Evolutionary conservation across 768 basidiomycete species (phyloP).

Genomic region (Amanita pseudoporphyria): DNA sequence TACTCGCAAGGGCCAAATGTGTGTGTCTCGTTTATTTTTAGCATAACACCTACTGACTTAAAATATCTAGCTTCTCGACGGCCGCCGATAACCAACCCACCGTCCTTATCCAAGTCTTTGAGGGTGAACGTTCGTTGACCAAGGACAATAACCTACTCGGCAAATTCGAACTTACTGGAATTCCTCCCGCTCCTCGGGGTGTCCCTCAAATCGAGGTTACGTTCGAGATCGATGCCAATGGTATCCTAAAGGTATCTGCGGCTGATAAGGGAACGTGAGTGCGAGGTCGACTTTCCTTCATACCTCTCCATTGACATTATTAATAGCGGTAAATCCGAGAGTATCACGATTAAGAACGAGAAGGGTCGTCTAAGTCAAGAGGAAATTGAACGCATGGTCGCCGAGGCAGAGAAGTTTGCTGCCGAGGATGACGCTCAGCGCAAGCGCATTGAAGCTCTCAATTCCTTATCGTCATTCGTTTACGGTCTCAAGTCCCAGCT

Average conservation of each 20-base stretch:
- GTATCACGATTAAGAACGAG: conserved; percentile 93
- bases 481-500: conserved; percentile 86
- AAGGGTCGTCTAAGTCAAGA: conserved; percentile 86
- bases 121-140: conserved; percentile 94
- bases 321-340: conserved; percentile 72
- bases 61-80: conserved; percentile 51
- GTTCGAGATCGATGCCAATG: conserved; percentile 92
- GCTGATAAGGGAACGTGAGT: conserved; percentile 90
- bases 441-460: conserved; percentile 80
- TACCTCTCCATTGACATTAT: conserved; percentile 1
- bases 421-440: conserved; percentile 70
- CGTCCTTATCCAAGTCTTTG: conserved; percentile 94
- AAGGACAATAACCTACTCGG: conserved; percentile 99
- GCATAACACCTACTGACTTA: conserved; percentile 11
- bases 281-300: background rate
- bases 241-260: conserved; percentile 91
- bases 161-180: conserved; percentile 88
- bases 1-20: conserved; percentile 94
- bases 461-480: conserved; percentile 71
- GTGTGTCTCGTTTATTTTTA: conserved; percentile 6
- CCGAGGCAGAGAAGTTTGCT: conserved; percentile 87
- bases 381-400: conserved; percentile 94
- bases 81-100: conserved; percentile 91
- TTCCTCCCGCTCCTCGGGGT: conserved; percentile 93
- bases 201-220: conserved; percentile 97